Conservation (phyloP, 75 land plant genomes). For the Pseudotsuga menziesii region DNA sequence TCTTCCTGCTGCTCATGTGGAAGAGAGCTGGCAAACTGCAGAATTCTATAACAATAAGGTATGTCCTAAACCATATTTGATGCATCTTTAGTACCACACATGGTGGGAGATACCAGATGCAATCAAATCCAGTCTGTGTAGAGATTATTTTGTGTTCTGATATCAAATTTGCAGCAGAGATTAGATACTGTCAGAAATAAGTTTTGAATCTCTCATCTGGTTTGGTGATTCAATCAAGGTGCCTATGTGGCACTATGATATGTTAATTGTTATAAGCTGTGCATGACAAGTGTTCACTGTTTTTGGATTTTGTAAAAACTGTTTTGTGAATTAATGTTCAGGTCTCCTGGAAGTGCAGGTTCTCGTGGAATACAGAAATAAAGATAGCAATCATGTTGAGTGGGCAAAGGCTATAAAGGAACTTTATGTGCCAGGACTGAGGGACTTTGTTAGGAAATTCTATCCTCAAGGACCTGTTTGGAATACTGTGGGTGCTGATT, state of each 20-base stretch:
- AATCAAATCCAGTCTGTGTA: not conserved
- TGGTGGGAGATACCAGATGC: not conserved
- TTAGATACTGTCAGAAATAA: not conserved
- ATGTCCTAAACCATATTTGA: slow-evolving; percentile 3
- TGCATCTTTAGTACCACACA: not conserved
- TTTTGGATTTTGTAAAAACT: not conserved
- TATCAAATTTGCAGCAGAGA: not conserved
- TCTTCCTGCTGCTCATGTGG: slow-evolving; percentile 89
- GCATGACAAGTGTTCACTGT: too few relatives aligned
- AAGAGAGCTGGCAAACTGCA: slow-evolving; percentile 98
- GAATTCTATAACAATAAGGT: slow-evolving; percentile 98
- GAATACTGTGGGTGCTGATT: slow-evolving; percentile 57
- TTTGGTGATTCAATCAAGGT: too few relatives aligned
- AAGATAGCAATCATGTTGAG: slow-evolving; percentile 84
- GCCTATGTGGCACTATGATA: too few relatives aligned
- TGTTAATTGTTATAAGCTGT: too few relatives aligned
- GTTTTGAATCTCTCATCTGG: not conserved
- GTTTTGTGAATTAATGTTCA: not conserved
- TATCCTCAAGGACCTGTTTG: slow-evolving; percentile 90
- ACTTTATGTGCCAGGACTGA: slow-evolving; percentile 81
- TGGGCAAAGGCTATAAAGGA: slow-evolving; percentile 99
- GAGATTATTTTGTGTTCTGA: not conserved
- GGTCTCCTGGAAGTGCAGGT: slow-evolving; percentile 36
- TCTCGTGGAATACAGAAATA: slow-evolving; percentile 80
- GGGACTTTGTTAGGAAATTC: slow-evolving; percentile 77